Percentiles rank a stretch among this genome's conserved stretches.
Conservation (phyloP, 306 rosid genomes). For the Senna siamea region DNA sequence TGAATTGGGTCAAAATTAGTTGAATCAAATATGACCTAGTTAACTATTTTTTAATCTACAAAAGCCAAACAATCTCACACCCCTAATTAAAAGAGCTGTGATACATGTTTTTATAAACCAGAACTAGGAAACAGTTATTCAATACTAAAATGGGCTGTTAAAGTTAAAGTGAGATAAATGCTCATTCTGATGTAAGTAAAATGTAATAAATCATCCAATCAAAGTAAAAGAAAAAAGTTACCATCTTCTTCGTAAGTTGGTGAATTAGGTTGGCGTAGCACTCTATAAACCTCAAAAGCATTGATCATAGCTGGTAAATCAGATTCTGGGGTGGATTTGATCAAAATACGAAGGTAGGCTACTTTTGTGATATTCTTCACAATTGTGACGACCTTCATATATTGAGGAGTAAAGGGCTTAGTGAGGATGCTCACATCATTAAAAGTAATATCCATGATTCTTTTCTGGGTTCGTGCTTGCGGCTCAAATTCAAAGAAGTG, state of each 20-base stretch:
- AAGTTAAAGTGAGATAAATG: background rate
- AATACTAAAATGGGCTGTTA: background rate
- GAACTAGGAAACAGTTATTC: too few relatives aligned
- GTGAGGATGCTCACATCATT: slow-evolving; percentile 21
- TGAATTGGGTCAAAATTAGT: too few relatives aligned
- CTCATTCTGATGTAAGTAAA: background rate
- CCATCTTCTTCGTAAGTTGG: background rate
- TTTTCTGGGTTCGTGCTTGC: slow-evolving; percentile 39
- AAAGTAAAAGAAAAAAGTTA: background rate
- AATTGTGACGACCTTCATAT: slow-evolving; percentile 35
- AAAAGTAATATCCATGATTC: slow-evolving; percentile 37
- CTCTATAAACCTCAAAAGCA: slow-evolving; percentile 40
- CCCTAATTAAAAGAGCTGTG: too few relatives aligned
- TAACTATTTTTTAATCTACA: too few relatives aligned
- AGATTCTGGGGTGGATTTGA: slow-evolving; percentile 26
- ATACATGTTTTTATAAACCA: too few relatives aligned
- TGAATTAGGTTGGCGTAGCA: background rate
- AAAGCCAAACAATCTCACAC: too few relatives aligned
- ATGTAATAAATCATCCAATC: background rate
- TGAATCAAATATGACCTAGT: too few relatives aligned
- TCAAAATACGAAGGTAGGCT: background rate
- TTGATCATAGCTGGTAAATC: slow-evolving; percentile 57
- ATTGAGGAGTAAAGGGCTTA: slow-evolving; percentile 34
- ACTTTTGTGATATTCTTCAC: background rate
- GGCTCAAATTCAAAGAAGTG: slow-evolving; percentile 51